Percentiles rank a stretch among this genome's conserved stretches.
Evolutionary conservation across 2,329 filamentous ascomycete species (phyloP).

Genomic region (Monosporascus sp.): DNA sequence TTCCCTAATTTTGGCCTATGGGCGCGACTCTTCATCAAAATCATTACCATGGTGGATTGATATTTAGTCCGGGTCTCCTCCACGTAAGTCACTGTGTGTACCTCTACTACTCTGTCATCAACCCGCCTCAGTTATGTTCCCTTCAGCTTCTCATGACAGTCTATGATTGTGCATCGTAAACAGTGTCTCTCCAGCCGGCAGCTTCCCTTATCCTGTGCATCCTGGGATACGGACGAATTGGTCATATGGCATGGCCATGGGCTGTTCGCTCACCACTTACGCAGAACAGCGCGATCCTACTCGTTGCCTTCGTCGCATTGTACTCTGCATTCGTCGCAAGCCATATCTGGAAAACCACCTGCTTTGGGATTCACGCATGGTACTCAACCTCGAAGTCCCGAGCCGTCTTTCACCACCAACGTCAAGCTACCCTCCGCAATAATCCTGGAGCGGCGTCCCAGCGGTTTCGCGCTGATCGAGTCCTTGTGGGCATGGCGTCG

Average conservation of each 20-base stretch:
- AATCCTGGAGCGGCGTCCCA: conserved; percentile 3
- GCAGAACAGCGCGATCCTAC: conserved; percentile 21
- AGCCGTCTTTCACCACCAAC: conserved; percentile 22
- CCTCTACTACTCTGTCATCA: too few relatives aligned
- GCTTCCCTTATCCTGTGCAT: conserved; percentile 11
- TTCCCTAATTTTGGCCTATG: too few relatives aligned
- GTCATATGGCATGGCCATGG: conserved; percentile 23
- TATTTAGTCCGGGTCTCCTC: too few relatives aligned
- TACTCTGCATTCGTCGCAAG: conserved; percentile 21
- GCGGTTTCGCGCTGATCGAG: conserved; percentile 3
- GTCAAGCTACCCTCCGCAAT: conserved; percentile 18
- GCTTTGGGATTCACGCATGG: conserved; percentile 12
- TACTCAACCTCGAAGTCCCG: conserved; percentile 10
- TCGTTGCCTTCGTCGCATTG: conserved; percentile 29
- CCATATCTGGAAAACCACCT: conserved; percentile 15
- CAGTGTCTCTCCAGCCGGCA: too few relatives aligned
- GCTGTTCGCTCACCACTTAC: conserved; percentile 29
- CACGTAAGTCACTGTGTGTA: too few relatives aligned
- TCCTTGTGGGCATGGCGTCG: conserved; percentile 10
- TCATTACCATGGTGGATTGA: too few relatives aligned
- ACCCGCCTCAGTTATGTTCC: too few relatives aligned
- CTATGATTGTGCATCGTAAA: too few relatives aligned
- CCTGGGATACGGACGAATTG: conserved; percentile 28
- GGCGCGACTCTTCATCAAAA: too few relatives aligned
- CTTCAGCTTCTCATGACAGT: too few relatives aligned